Evolutionary conservation across 768 basidiomycete species (phyloP), one percentile per base, ranked within the genome.

Genomic region (Pluteus cervinus): DNA sequence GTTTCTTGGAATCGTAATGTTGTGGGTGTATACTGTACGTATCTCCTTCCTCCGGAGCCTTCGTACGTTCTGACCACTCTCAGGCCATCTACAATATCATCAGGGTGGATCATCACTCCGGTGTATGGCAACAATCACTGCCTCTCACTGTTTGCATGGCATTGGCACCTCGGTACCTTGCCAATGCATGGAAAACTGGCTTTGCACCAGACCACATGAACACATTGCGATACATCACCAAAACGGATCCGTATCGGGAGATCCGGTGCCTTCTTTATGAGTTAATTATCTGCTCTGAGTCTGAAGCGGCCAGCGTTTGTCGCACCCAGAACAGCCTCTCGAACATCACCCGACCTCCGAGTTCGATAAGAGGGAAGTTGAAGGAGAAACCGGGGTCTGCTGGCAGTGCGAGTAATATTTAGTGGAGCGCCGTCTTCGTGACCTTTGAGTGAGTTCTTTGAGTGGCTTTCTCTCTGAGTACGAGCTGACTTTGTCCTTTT

Each of bases 31-130:
- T 62, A 89, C 89, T 12, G 89, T 87, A 52, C 41, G 76, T 65
- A 3, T 6, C 25, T 16, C 29, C 33, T 8, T 0, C 33, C 18
- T 2, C 94, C 96, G n/a, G n/a, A n/a, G n/a, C n/a, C 17, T 39
- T n/a, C 33, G 36, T 9, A n/a, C 42, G 20, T 21, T 30, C 16
- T 32, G 29, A 5, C 6, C 18, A 26, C 18, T 40, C 10, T 2
- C 52, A 89, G 86, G 73, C 78, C 23, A 68, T 97, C 35, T 97
- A 96, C 58, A 75, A 76, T 98, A 48, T 67, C 77, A 1, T 92
- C 94, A 3, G 72, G 73, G 17, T 79, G 73, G 65, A 66, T 84
- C 48, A 57, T 68, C 34, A 87, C 86, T 1, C 56, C 60, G n/a
- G 63, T 85, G 10, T 92, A 72, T 47, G 89, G 89, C 18, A 83